Evolutionary conservation across 441 rosid species (phyloP), one percentile per base, ranked within the genome.

Genomic region (Kokia cookei): DNA sequence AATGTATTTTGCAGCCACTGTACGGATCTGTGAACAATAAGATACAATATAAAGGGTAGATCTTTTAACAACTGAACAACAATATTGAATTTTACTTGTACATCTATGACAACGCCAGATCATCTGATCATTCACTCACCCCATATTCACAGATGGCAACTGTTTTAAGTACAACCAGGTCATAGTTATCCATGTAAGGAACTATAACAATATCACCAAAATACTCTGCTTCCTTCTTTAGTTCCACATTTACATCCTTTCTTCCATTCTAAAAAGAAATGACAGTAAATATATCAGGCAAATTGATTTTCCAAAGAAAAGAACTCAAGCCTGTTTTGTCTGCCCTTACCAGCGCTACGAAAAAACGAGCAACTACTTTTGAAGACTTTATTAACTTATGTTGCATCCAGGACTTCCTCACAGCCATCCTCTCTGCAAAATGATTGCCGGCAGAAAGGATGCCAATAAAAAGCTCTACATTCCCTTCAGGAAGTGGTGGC

Each of bases 341-440:
- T 37, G 73, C 71, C 60, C 88, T 78, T 85, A 85, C 91, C 87
- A 86, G 58, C 48, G 88, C 92, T 64, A 87, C 90, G 55, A 96
- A 96, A 82, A 96, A 96, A 35, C 98, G 91, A 50, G 97, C 97
- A 50, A 96, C 97, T 50, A 88, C 97, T 72, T 81, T 86, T 0
- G 98, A 93, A 45, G 98, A 90, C 81, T 76, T 84, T 77, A 96
- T 84, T 71, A 93, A 89, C 71, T 85, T 83, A 73, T 95, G 94
- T 80, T 90, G 98, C 95, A 95, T 87, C 99, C 99, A 91, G 47
- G 98, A 86, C 86, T 87, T 95, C 81, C 99, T 87, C 80, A 90
- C 95, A 57, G 99, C 98, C 99, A 95, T 95, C 64, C 99, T 86
- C 87, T 93, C 99, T 2, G 95, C 86, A 76, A 95, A 95, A 83